Conservation (phyloP, 208 protist species). For the Endotrypanum monterogeii region DNA sequence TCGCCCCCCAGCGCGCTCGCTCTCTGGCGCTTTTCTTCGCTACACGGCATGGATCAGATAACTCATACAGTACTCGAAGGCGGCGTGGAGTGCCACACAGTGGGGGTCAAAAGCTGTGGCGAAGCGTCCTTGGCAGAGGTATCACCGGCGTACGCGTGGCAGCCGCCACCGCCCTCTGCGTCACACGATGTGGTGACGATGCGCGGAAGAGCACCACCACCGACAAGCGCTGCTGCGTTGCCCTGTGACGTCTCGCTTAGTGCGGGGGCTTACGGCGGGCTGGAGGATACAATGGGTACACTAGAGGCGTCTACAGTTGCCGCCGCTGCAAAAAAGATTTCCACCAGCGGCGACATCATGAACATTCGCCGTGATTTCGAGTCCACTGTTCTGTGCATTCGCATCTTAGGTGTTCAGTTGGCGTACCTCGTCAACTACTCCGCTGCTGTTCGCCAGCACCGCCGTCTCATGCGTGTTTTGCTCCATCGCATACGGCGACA, state of each 20-base stretch:
- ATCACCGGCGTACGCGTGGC: not conserved
- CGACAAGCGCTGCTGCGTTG: not conserved
- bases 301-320: slow-evolving; percentile 8
- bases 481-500: slow-evolving; percentile 68
- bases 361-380: slow-evolving; percentile 51
- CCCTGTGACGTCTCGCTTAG: not conserved
- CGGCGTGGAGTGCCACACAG: not conserved
- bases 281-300: not conserved
- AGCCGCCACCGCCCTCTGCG: not conserved
- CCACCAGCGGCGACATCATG: slow-evolving; percentile 40
- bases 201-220: not conserved
- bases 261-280: slow-evolving; percentile 7
- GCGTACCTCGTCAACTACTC: slow-evolving; percentile 74
- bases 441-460: slow-evolving; percentile 64
- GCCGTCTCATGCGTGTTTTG: slow-evolving; percentile 75
- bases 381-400: slow-evolving; percentile 68
- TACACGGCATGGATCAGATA: slow-evolving; percentile 6
- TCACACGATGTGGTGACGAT: not conserved
- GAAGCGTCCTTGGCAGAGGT: not conserved
- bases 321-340: not conserved
- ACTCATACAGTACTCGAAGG: not conserved
- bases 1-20: slow-evolving; percentile 12
- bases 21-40: slow-evolving; percentile 20
- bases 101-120: not conserved
- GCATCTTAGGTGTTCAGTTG: slow-evolving; percentile 57